Evolutionary conservation across 2,329 filamentous ascomycete genomes (phyloP).

Genomic region (Aspergillus glaucus): DNA sequence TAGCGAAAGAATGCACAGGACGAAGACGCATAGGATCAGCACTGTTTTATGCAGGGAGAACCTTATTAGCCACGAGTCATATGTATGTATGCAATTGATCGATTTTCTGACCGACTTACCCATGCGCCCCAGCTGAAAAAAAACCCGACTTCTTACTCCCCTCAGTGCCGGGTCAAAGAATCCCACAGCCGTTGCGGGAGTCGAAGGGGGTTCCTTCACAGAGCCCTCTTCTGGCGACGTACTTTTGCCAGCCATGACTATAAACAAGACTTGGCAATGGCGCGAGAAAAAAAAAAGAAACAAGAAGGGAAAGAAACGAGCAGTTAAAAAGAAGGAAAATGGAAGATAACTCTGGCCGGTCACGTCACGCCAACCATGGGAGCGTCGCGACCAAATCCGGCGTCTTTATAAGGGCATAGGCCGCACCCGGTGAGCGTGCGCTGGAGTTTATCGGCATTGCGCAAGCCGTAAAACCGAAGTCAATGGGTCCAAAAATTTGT

Average conservation of each 20-base stretch:
- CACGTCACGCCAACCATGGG: too few species aligned
- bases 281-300: not conserved
- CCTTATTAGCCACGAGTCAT: not conserved
- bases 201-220: conserved; percentile 4
- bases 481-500: too few species aligned
- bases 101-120: conserved; percentile 8
- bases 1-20: conserved; percentile 51
- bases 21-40: conserved; percentile 48
- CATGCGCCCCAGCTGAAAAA: conserved; percentile 19
- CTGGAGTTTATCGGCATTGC: too few species aligned
- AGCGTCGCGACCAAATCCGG: too few species aligned
- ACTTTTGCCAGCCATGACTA: not conserved
- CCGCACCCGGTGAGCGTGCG: too few species aligned
- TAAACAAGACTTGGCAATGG: not conserved
- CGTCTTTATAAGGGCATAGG: too few species aligned
- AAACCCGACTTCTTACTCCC: conserved; percentile 14
- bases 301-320: not conserved
- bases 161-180: conserved; percentile 24
- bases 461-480: too few species aligned
- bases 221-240: not conserved
- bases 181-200: conserved; percentile 18
- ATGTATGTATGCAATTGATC: not conserved
- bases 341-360: too few species aligned
- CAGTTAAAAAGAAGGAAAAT: not conserved
- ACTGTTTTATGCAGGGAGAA: conserved; percentile 9